These are phyloP conservation scores for Tirmania nivea DNA, from an alignment of 495 filamentous ascomycete genomes.

Conservation along the genomic window DNA sequence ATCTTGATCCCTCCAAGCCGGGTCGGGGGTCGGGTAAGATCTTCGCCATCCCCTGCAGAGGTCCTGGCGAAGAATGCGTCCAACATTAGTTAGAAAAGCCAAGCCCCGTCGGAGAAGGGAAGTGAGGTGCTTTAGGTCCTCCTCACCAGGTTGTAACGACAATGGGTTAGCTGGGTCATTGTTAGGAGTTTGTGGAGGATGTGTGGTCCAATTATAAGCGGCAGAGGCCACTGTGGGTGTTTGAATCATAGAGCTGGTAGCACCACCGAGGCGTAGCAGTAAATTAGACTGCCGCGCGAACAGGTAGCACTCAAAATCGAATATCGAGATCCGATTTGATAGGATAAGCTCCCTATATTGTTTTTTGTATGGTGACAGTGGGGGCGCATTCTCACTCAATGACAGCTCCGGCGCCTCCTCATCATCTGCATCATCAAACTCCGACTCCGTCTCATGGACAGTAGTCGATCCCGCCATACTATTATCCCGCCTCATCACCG, in stretches of 20 bases:
- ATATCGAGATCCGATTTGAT: conserved; percentile 89
- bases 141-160: conserved; percentile 31
- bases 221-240: conserved; percentile 5
- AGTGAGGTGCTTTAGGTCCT: conserved; percentile 53
- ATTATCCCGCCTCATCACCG: no score
- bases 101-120: conserved; percentile 60
- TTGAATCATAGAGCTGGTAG: conserved; percentile 10
- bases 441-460: not conserved
- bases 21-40: conserved; percentile 13
- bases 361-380: conserved; percentile 56
- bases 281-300: conserved; percentile 75
- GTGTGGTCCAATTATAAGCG: conserved; percentile 10
- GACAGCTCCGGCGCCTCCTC: conserved; percentile 7
- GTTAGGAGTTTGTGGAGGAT: conserved; percentile 7
- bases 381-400: conserved; percentile 4
- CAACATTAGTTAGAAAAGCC: conserved; percentile 58
- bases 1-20: conserved; percentile 11
- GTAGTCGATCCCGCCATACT: not conserved
- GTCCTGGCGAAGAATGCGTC: conserved; percentile 57
- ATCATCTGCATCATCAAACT: conserved; percentile 17
- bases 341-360: conserved; percentile 81
- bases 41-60: conserved; percentile 27
- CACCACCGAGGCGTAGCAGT: conserved; percentile 61
- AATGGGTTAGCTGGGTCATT: conserved; percentile 21
- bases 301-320: conserved; percentile 87